Evolutionary conservation across 2,329 filamentous ascomycete species (phyloP).

Genomic region (Monosporascus cannonballus): DNA sequence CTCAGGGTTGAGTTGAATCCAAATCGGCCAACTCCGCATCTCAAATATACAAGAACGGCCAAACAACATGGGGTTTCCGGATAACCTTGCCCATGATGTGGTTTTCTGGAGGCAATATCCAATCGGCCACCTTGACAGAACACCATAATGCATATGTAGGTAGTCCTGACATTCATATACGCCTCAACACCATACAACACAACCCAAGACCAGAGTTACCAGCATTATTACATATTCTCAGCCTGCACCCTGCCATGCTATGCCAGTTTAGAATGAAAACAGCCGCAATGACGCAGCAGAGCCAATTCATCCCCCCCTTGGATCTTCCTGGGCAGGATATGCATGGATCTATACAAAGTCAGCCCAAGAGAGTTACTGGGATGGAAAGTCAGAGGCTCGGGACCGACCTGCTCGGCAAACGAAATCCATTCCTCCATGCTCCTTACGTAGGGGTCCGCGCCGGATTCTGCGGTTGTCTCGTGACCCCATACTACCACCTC

Average conservation of each 20-base stretch:
- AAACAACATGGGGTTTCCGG: too few relatives aligned
- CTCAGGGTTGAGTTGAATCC: too few relatives aligned
- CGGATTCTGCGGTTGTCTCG: conserved; percentile 56
- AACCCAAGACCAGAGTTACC: not conserved
- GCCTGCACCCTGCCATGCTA: not conserved
- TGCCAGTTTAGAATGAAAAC: not conserved
- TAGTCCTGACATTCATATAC: not conserved
- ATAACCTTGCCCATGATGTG: too few relatives aligned
- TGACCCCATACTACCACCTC: conserved; percentile 80
- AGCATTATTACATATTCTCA: not conserved
- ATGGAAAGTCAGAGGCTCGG: not conserved
- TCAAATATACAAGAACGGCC: too few relatives aligned
- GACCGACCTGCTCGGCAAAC: conserved; percentile 60
- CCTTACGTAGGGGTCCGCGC: conserved; percentile 64
- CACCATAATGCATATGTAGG: not conserved
- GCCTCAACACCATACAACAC: not conserved
- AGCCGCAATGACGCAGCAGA: not conserved
- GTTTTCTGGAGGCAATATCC: not conserved
- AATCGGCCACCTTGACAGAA: not conserved
- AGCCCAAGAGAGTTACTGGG: conserved; percentile 2
- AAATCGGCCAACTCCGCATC: too few relatives aligned
- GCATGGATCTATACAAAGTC: conserved; percentile 27
- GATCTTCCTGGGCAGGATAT: conserved; percentile 16
- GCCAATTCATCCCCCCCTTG: conserved; percentile 2
- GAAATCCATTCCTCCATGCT: conserved; percentile 75